Conservation (phyloP, 768 basidiomycete species). For the Panaeolus papilionaceus region DNA sequence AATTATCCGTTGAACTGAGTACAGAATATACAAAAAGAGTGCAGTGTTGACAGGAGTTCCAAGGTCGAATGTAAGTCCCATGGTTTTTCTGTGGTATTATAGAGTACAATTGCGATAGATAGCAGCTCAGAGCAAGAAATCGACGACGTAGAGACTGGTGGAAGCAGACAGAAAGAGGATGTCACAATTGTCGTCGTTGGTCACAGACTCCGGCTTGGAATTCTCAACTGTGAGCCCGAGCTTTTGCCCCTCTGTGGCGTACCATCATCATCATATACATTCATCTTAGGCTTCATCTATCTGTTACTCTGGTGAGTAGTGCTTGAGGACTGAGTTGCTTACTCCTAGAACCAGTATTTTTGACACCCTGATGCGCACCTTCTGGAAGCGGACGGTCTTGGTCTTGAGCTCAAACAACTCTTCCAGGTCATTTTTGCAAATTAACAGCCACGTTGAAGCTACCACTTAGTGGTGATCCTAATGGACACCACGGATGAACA, state of each 20-base stretch:
- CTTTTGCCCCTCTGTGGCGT: conserved; percentile 1
- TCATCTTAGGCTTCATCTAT: neutral
- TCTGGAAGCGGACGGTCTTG: neutral
- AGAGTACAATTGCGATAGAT: neutral
- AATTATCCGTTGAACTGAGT: conserved; percentile 75
- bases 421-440: neutral
- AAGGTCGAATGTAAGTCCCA: conserved; percentile 53
- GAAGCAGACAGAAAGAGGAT: neutral
- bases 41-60: conserved; percentile 84
- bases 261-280: conserved; percentile 1
- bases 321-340: neutral
- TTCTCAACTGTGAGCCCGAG: neutral
- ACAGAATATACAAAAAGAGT: conserved; percentile 78
- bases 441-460: neutral
- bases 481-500: neutral
- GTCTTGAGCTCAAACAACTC: neutral
- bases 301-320: neutral
- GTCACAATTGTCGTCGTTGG: neutral
- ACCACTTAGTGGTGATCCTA: neutral
- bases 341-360: neutral
- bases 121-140: neutral
- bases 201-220: neutral
- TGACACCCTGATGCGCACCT: neutral
- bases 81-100: conserved; percentile 23
- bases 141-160: neutral